These are phyloP conservation scores for Acacia confusa DNA, from an alignment of 306 rosid species.

Conservation along the genomic window DNA sequence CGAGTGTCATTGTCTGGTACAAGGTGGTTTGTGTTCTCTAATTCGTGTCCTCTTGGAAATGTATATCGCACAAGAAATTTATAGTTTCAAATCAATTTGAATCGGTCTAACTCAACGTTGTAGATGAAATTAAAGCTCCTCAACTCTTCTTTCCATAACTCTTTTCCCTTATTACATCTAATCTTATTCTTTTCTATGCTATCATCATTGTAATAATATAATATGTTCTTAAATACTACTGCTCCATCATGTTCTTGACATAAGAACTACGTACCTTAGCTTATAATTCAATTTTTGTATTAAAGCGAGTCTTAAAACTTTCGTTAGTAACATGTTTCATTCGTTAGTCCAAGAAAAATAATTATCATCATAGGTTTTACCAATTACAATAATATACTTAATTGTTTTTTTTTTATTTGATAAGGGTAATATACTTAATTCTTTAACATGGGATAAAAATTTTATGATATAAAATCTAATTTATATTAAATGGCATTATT, in stretches of 20 bases:
- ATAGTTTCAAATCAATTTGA: slow-evolving; percentile 23
- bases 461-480: too few species aligned
- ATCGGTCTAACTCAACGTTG: slow-evolving; percentile 10
- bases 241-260: too few species aligned
- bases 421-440: neutral
- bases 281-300: too few species aligned
- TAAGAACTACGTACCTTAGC: too few species aligned
- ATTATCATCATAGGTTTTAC: neutral
- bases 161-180: neutral
- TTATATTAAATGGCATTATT: neutral
- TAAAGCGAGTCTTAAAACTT: too few species aligned
- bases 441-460: neutral
- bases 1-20: neutral
- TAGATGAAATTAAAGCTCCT: neutral
- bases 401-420: too few species aligned
- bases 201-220: too few species aligned
- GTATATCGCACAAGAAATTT: neutral
- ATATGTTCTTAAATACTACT: too few species aligned
- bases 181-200: too few species aligned
- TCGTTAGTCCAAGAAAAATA: too few species aligned
- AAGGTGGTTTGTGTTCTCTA: slow-evolving; percentile 15
- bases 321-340: too few species aligned
- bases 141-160: neutral
- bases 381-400: too few species aligned
- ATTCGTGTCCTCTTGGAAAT: slow-evolving; percentile 10